Conservation (phyloP, 495 filamentous ascomycete genomes). For the Penicillium herquei region DNA sequence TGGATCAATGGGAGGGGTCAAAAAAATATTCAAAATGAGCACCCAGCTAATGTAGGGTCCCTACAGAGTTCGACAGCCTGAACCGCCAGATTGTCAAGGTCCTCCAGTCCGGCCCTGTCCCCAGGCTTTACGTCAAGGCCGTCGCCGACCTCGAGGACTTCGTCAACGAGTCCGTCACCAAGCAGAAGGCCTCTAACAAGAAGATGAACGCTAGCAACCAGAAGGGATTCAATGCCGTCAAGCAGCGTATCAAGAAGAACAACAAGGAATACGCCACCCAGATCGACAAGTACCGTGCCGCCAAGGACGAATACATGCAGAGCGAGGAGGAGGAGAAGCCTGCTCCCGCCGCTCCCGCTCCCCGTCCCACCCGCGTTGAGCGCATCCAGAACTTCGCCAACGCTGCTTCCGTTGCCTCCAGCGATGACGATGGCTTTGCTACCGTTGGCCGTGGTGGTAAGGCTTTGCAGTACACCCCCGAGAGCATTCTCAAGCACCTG, state of each 20-base stretch:
- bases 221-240: constrained; percentile 91
- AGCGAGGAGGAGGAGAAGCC: constrained; percentile 69
- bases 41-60: constrained; percentile 19
- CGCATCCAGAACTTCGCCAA: constrained; percentile 37
- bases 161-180: constrained; percentile 88
- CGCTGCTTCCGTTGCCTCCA: constrained; percentile 49
- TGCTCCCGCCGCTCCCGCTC: constrained; percentile 29
- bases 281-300: constrained; percentile 81
- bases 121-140: constrained; percentile 88
- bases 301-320: constrained; percentile 84
- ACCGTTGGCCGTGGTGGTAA: constrained; percentile 85
- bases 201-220: constrained; percentile 98
- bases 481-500: constrained; percentile 97
- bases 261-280: constrained; percentile 90
- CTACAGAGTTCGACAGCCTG: constrained; percentile 91
- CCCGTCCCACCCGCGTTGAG: constrained; percentile 44
- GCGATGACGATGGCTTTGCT: constrained; percentile 80
- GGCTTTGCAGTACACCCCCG: constrained; percentile 84
- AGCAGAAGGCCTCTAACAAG: constrained; percentile 92
- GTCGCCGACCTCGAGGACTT: constrained; percentile 93
- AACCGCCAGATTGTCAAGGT: constrained; percentile 86
- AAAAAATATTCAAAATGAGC: not conserved
- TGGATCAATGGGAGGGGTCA: not conserved
- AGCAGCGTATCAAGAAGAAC: constrained; percentile 96
- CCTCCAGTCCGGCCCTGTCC: constrained; percentile 68